Conservation (phyloP, 1,139 yeast genomes). For the Yamadazyma friedrichii region DNA sequence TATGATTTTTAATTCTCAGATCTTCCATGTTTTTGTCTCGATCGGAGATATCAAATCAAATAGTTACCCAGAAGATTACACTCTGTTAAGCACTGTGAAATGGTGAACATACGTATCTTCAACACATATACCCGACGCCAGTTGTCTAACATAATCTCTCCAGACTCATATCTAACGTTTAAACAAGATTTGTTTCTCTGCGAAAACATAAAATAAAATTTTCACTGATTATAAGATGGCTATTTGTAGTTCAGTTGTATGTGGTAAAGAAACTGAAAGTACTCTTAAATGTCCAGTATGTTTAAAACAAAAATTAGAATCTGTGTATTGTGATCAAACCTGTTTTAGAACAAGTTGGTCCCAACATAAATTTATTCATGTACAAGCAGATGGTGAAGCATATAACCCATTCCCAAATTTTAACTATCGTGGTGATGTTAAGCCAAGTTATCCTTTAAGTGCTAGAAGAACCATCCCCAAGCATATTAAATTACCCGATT, state of each 20-base stretch:
- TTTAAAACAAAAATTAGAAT: slow-evolving; percentile 62
- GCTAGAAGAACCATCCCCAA: slow-evolving; percentile 72
- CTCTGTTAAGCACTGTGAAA: too few species aligned
- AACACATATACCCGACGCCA: too few species aligned
- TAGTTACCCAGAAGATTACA: too few species aligned
- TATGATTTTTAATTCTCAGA: too few species aligned
- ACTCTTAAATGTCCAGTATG: slow-evolving; percentile 89
- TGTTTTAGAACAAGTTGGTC: slow-evolving; percentile 83
- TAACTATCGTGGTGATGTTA: slow-evolving; percentile 68
- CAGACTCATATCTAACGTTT: too few species aligned
- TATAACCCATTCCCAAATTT: slow-evolving; percentile 88
- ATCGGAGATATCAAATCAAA: too few species aligned
- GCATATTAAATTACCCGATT: slow-evolving; percentile 75
- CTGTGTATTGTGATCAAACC: slow-evolving; percentile 76
- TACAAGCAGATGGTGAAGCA: slow-evolving; percentile 41
- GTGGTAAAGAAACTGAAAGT: slow-evolving; percentile 79
- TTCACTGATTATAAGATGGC: slow-evolving; percentile 13
- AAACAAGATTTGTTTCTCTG: too few species aligned
- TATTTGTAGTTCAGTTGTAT: slow-evolving; percentile 70
- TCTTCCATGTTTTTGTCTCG: too few species aligned
- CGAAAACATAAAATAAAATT: slow-evolving; percentile 3
- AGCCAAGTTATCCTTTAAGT: slow-evolving; percentile 80
- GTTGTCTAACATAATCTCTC: too few species aligned
- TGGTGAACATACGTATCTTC: too few species aligned
- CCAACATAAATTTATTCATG: slow-evolving; percentile 51